A percentile compares a stretch with the other conserved stretches of the same genome.
Evolutionary conservation across 768 basidiomycete species (phyloP).

Genomic region (Wakefieldia striispora): DNA sequence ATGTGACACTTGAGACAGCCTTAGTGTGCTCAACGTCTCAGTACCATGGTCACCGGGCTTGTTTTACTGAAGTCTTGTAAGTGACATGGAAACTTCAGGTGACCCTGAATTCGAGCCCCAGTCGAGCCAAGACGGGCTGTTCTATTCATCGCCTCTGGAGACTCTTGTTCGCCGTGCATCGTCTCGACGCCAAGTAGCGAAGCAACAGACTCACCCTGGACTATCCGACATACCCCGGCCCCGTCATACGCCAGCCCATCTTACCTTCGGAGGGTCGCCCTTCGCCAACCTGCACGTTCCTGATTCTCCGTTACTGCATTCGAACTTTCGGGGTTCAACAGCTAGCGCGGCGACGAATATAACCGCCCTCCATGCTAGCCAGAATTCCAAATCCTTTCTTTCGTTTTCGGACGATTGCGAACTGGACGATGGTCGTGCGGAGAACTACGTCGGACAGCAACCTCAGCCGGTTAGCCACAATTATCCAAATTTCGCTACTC

Average conservation of each 20-base stretch:
- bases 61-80: background rate
- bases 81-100: constrained; percentile 18
- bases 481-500: background rate
- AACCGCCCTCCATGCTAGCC: constrained; percentile 6
- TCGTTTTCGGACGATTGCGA: constrained; percentile 32
- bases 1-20: constrained; percentile 2
- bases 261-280: constrained; percentile 1
- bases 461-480: constrained; percentile 2
- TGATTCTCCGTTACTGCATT: constrained; percentile 48
- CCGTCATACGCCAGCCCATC: constrained; percentile 2
- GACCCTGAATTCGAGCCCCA: constrained; percentile 14
- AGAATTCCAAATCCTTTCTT: constrained; percentile 27
- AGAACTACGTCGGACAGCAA: constrained; percentile 35
- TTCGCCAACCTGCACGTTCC: constrained; percentile 23
- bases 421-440: constrained; percentile 34
- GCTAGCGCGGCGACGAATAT: constrained; percentile 33
- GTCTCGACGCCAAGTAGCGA: constrained; percentile 33
- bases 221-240: constrained; percentile 8
- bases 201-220: constrained; percentile 2
- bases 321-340: constrained; percentile 44
- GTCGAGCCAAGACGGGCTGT: constrained; percentile 28
- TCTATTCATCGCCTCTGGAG: constrained; percentile 55
- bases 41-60: constrained; percentile 7
- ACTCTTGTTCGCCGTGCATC: constrained; percentile 56
- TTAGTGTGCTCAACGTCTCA: background rate